Conservation (phyloP, 2,329 filamentous ascomycete species). For the Cladophialophora psammophila region DNA sequence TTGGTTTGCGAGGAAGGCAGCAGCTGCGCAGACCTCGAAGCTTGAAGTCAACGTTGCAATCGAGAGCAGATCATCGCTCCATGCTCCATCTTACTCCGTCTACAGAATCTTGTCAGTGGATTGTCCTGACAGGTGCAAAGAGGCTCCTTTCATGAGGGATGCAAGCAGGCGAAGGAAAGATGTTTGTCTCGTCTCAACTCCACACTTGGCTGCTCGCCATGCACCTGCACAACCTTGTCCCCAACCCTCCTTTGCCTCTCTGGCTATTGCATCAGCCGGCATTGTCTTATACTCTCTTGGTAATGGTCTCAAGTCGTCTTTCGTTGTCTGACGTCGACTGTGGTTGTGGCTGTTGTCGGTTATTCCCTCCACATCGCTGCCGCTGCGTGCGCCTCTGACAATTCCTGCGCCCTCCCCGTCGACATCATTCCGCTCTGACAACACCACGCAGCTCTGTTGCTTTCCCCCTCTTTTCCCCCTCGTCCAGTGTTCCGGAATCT, state of each 20-base stretch:
- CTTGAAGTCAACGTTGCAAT: not conserved
- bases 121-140: not conserved
- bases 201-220: not conserved
- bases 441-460: not conserved
- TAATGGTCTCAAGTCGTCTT: not conserved
- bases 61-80: not conserved
- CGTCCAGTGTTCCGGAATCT: constrained; percentile 1
- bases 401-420: not conserved
- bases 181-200: not conserved
- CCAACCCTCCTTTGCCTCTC: not conserved
- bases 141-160: not conserved
- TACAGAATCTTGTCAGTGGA: not conserved
- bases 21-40: not conserved
- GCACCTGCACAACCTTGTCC: not conserved
- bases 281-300: not conserved
- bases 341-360: not conserved
- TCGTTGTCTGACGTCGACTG: not conserved
- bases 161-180: not conserved
- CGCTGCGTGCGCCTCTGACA: not conserved
- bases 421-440: not conserved
- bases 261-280: not conserved
- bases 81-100: not conserved
- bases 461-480: constrained; percentile 8
- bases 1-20: not conserved
- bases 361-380: not conserved